Evolutionary conservation across 2,329 filamentous ascomycete genomes (phyloP), one percentile per base, ranked within the genome.

Genomic region (Alternaria gaisen): DNA sequence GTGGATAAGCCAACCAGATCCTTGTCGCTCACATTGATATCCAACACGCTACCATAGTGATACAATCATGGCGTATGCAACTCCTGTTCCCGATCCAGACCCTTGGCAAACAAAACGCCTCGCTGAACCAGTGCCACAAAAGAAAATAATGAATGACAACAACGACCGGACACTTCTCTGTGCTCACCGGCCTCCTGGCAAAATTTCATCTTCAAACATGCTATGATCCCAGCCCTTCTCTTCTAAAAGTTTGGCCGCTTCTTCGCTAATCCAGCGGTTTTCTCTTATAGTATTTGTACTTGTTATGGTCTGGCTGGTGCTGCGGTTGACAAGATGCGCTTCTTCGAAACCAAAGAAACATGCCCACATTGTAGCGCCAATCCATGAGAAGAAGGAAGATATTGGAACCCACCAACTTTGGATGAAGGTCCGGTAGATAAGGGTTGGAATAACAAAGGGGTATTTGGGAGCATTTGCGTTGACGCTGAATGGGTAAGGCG

Each of bases 371-470:
- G 62, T 59, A 5, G 59, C 32, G 48, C 58, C 60, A 32, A 67
- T 48, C 72, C 71, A 75, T 9, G 60, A 66, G 16, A 68, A 43
- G 14, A 67, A 60, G 28, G 61, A 66, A 5, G 36, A 70, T 6
- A 77, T 52, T 5, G 80, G 79, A 5, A 63, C 56, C 76, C 78
- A 80, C 53, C 80, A 74, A 5, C 59, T 58, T 32, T 68, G 71
- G 30, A 77, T 60, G 6, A 81, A 70, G 5, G 76, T 77, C 20
- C 81, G 73, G 47, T 80, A 85, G 3, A 87, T 58, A 70, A 88
- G 80, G 3, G 85, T 87, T 3, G 85, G 84, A 5, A 87, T 79
- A 5, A 87, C 85, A 61, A 83, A 86, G 0, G 86, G 86, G 52
- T 83, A 85, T 22, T 77, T 69, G 0, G 87, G 86, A 10, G 84